Evolutionary conservation across 2,329 filamentous ascomycete species (phyloP), one percentile per base, ranked within the genome.

Genomic region (Cercospora zeina): DNA sequence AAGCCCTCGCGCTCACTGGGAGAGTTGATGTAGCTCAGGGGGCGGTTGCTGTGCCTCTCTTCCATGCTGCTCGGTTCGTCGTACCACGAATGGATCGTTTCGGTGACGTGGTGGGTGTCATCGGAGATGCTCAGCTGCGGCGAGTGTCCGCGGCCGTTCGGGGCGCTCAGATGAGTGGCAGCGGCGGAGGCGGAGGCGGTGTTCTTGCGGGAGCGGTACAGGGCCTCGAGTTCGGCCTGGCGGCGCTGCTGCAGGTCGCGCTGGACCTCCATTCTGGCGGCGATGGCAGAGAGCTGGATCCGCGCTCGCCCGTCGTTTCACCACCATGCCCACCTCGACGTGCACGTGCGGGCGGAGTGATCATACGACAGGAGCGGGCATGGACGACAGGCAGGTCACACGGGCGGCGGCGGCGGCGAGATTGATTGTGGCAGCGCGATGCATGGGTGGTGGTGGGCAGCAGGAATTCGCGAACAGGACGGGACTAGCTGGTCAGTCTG

Each of bases 41-140:
- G 90, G 50, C 89, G 81, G 50, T 51, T 49, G 42, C 31, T 69
- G 71, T 89, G 76, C 96, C 96, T 77, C 39, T 96, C 84, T 69
- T 34, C 62, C 60, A 67, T 63, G 51, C 62, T 49, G 54, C n/a
- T 33, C 45, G 59, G 68, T 54, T 73, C 68, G 71, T 89, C 90
- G 77, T 97, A 96, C 77, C 96, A 85, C 71, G 92, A 92, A 57
- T 91, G 91, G 77, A 96, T 96, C 63, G 91, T 89, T 77, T 96
- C 93, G 61, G 92, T 96, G 74, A 96, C 91, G 84, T 96, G 93
- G 78, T 96, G 91, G 78, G 85, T 91, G 64, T 93, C 89, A 78
- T 96, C 92, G 76, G 90, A 95, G 75, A 96, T 88, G 69, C 85
- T 87, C 65, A 87, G 79, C 69, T 87, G 83, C 65, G 85, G 80